Evolutionary conservation across 208 protist species (phyloP).

Genomic region (Phytomonas francai): DNA sequence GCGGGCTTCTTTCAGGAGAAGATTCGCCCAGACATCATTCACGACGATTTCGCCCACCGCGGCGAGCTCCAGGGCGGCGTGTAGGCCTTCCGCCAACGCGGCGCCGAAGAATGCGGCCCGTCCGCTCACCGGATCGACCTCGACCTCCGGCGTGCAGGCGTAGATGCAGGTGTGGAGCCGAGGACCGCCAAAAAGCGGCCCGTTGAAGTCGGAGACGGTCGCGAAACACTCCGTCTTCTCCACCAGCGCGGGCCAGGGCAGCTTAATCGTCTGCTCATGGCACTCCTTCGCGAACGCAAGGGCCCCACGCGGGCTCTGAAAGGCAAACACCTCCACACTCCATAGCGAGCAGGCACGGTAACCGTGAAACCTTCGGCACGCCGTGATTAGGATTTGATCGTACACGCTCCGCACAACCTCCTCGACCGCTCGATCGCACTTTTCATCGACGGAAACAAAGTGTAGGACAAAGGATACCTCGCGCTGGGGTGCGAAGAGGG

Average conservation of each 20-base stretch:
- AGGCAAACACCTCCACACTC: slow-evolving; percentile 63
- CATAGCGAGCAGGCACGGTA: slow-evolving; percentile 34
- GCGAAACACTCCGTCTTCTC: slow-evolving; percentile 22
- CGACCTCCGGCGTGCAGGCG: slow-evolving; percentile 53
- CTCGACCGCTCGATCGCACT: slow-evolving; percentile 21
- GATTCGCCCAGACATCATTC: slow-evolving; percentile 47
- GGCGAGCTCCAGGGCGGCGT: slow-evolving; percentile 36
- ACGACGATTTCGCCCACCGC: slow-evolving; percentile 71
- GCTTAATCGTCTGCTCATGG: slow-evolving; percentile 46
- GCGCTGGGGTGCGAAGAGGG: slow-evolving; percentile 41
- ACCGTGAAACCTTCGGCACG: slow-evolving; percentile 24
- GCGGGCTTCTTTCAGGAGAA: slow-evolving; percentile 35
- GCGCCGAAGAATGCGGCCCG: slow-evolving; percentile 55
- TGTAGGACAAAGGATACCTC: slow-evolving; percentile 81
- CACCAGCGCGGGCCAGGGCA: slow-evolving; percentile 41
- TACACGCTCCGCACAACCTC: slow-evolving; percentile 70
- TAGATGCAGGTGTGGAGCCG: slow-evolving; percentile 83
- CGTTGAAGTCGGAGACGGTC: slow-evolving; percentile 25
- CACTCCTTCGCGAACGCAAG: slow-evolving; percentile 65
- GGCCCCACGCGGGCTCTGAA: slow-evolving; percentile 51
- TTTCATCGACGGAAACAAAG: slow-evolving; percentile 29
- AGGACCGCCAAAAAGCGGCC: slow-evolving; percentile 63
- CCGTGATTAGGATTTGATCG: slow-evolving; percentile 45
- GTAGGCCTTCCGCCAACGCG: slow-evolving; percentile 41
- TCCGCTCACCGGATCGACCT: slow-evolving; percentile 62